Percentiles rank a stretch among this genome's conserved stretches.
Conservation (phyloP, 2,329 filamentous ascomycete genomes). For the Podosphaera fusca region DNA sequence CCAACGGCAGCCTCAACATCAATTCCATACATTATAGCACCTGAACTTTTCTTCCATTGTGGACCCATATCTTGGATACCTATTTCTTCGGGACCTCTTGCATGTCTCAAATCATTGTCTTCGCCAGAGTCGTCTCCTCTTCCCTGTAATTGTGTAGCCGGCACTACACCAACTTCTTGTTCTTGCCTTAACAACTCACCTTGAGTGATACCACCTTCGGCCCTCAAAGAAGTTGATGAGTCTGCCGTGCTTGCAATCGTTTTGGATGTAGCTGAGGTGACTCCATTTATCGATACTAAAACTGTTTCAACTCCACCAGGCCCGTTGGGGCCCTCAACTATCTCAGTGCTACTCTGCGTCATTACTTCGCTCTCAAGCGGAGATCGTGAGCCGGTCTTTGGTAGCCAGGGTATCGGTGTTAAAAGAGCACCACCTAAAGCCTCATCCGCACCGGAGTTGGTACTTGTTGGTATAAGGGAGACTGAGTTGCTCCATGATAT, state of each 20-base stretch:
- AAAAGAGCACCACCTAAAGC: constrained; percentile 72
- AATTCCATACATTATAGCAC: constrained; percentile 28
- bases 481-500: constrained; percentile 26
- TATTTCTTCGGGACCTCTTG: constrained; percentile 62
- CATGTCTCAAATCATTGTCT: constrained; percentile 50
- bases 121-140: constrained; percentile 21
- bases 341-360: constrained; percentile 49
- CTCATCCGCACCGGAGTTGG: constrained; percentile 57
- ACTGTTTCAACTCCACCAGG: constrained; percentile 63
- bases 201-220: constrained; percentile 43
- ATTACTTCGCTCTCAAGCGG: constrained; percentile 35
- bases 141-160: constrained; percentile 31
- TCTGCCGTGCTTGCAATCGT: constrained; percentile 5
- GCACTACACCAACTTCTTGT: constrained; percentile 59
- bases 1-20: constrained; percentile 39
- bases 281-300: constrained; percentile 49
- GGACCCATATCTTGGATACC: constrained; percentile 72
- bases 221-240: constrained; percentile 9
- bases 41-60: constrained; percentile 23
- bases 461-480: constrained; percentile 14
- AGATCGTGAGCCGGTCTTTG: constrained; percentile 17
- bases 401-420: constrained; percentile 84
- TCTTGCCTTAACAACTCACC: constrained; percentile 72
- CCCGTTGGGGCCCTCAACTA: constrained; percentile 60
- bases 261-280: constrained; percentile 25